Conservation (phyloP, 2,329 filamentous ascomycete species). For the Aspergillus melleus region DNA sequence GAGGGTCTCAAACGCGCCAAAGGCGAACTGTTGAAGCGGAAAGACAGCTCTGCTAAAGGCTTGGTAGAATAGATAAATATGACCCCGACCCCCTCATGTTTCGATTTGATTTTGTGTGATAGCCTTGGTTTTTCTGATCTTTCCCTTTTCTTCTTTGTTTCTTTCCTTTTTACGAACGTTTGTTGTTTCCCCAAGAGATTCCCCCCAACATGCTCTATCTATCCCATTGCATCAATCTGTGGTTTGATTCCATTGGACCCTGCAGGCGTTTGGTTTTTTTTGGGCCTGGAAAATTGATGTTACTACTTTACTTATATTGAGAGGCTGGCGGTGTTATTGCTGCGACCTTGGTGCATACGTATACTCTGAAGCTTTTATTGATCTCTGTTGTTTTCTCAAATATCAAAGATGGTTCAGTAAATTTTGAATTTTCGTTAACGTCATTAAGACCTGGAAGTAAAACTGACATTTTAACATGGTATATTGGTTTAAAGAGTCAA, state of each 20-base stretch:
- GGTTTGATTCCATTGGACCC: slow-evolving; percentile 11
- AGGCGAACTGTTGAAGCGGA: slow-evolving; percentile 40
- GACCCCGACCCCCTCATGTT: neutral
- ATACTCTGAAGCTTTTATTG: neutral
- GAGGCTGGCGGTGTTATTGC: neutral
- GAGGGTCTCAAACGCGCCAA: slow-evolving; percentile 46
- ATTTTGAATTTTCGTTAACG: no score
- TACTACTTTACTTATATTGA: neutral
- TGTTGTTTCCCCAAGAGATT: slow-evolving; percentile 1
- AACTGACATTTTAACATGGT: slow-evolving; percentile 13
- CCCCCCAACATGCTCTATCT: slow-evolving; percentile 13
- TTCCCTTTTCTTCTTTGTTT: neutral
- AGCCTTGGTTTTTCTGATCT: neutral
- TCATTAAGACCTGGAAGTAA: no score
- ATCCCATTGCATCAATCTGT: neutral
- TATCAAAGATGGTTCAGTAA: no score
- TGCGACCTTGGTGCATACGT: neutral
- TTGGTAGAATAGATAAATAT: neutral
- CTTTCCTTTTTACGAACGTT: neutral
- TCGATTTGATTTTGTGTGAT: neutral
- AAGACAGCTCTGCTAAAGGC: slow-evolving; percentile 31
- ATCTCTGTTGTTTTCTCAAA: no score
- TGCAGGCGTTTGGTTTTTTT: slow-evolving; percentile 11
- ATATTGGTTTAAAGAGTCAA: slow-evolving; percentile 8
- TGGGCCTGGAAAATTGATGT: slow-evolving; percentile 1